phyloP scores from a whole-genome alignment of 2,329 filamentous ascomycete species.

The Diaporthe longicolla region DNA sequence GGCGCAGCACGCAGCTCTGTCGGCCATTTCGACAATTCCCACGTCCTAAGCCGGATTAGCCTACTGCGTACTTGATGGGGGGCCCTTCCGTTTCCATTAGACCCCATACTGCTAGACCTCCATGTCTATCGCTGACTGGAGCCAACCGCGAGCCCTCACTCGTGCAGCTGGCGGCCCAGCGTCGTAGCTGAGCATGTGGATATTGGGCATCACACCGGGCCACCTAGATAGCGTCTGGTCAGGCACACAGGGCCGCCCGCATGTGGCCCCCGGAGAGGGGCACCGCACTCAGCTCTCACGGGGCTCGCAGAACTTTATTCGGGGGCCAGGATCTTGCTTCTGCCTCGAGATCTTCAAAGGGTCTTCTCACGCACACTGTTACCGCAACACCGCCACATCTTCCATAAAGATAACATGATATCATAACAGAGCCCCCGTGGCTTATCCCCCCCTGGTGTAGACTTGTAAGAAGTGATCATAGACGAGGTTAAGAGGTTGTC shows the following conservation, averaged over 20 bases:
- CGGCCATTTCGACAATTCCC: slow-evolving; percentile 11
- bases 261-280: neutral
- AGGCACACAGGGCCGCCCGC: slow-evolving; percentile 5
- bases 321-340: slow-evolving; percentile 14
- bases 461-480: no score
- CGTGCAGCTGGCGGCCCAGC: neutral
- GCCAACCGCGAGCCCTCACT: neutral
- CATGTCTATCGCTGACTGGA: slow-evolving; percentile 9
- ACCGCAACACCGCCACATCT: no score
- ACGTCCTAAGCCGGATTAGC: neutral
- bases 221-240: slow-evolving; percentile 9
- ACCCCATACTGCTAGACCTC: neutral
- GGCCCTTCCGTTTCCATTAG: neutral
- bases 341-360: neutral
- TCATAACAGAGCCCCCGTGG: no score
- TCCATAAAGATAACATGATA: no score
- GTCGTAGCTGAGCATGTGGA: slow-evolving; percentile 23
- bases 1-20: slow-evolving; percentile 24
- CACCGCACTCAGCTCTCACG: neutral
- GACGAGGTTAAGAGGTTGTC: no score
- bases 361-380: neutral
- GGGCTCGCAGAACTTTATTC: slow-evolving; percentile 2
- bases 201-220: slow-evolving; percentile 31
- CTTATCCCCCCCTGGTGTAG: no score
- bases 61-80: neutral